Evolutionary conservation across 2,329 filamentous ascomycete species (phyloP).

Genomic region (Claviceps purpurea): DNA sequence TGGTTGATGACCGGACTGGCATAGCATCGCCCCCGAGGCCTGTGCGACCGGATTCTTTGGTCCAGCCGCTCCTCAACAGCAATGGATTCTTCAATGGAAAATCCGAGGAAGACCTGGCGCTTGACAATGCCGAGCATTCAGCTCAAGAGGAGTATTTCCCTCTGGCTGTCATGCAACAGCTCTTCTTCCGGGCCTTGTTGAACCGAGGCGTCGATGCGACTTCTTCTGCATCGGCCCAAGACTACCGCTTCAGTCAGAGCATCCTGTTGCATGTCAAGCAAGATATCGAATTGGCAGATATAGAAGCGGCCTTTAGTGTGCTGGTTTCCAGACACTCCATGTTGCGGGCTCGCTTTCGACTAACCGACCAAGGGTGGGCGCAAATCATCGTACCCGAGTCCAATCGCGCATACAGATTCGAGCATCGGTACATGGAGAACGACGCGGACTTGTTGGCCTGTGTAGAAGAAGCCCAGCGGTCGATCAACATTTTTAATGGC

Average conservation of each 20-base stretch:
- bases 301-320: constrained; percentile 34
- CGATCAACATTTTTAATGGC: constrained; percentile 34
- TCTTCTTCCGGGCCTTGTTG: constrained; percentile 36
- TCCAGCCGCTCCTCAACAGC: not conserved
- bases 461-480: constrained; percentile 27
- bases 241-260: constrained; percentile 37
- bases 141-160: constrained; percentile 26
- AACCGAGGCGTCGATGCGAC: constrained; percentile 21
- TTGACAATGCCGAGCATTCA: constrained; percentile 5
- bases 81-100: not conserved
- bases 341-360: constrained; percentile 33
- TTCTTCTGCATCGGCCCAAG: constrained; percentile 18
- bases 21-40: not conserved
- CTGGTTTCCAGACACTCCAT: constrained; percentile 37
- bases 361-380: constrained; percentile 27
- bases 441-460: constrained; percentile 28
- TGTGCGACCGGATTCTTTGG: constrained; percentile 4
- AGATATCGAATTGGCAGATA: constrained; percentile 26
- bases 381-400: constrained; percentile 29
- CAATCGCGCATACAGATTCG: constrained; percentile 29
- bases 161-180: constrained; percentile 39
- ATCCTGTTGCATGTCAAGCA: constrained; percentile 32
- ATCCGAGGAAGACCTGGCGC: not conserved
- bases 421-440: constrained; percentile 25
- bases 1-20: constrained; percentile 14